Evolutionary conservation across 129 eudicot genomes (phyloP).

Genomic region (carrot (Daucus carota)): DNA sequence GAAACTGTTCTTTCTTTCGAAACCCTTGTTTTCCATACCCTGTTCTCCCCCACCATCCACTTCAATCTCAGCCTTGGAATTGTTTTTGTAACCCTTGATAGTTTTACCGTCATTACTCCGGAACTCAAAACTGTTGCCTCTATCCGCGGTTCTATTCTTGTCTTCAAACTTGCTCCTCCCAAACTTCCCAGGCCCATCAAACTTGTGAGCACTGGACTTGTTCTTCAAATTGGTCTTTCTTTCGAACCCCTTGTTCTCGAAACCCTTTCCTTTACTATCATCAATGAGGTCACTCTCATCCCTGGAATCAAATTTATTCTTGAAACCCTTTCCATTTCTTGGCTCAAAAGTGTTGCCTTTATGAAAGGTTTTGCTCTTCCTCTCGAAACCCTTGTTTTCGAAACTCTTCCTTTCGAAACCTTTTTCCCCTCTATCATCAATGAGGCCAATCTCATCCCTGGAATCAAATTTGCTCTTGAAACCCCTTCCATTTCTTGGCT

Average conservation of each 20-base stretch:
- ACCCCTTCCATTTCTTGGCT: too few species aligned
- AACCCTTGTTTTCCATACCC: neutral
- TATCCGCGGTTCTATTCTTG: neutral
- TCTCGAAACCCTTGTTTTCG: slow-evolving; percentile 4
- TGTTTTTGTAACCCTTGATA: neutral
- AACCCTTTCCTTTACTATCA: slow-evolving; percentile 16
- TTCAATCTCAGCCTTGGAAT: neutral
- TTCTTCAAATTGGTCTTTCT: too few species aligned
- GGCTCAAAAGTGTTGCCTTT: too few species aligned
- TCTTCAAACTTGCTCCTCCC: neutral
- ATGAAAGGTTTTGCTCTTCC: too few species aligned
- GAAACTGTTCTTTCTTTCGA: neutral
- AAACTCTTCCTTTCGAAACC: neutral
- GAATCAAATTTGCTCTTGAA: neutral
- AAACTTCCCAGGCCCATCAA: neutral
- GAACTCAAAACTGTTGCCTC: neutral
- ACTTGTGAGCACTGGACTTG: too few species aligned
- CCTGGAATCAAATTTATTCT: neutral
- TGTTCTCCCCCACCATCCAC: neutral
- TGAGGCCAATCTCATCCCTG: slow-evolving; percentile 2
- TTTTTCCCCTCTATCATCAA: slow-evolving; percentile 10
- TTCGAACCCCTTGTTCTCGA: slow-evolving; percentile 6
- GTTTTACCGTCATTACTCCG: neutral
- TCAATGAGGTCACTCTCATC: slow-evolving; percentile 6
- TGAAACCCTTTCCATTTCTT: too few species aligned